Percentiles rank a stretch among this genome's conserved stretches.
These are phyloP conservation scores for Cyclocybe aegerita DNA, from an alignment of 768 basidiomycete species.

Conservation along the genomic window DNA sequence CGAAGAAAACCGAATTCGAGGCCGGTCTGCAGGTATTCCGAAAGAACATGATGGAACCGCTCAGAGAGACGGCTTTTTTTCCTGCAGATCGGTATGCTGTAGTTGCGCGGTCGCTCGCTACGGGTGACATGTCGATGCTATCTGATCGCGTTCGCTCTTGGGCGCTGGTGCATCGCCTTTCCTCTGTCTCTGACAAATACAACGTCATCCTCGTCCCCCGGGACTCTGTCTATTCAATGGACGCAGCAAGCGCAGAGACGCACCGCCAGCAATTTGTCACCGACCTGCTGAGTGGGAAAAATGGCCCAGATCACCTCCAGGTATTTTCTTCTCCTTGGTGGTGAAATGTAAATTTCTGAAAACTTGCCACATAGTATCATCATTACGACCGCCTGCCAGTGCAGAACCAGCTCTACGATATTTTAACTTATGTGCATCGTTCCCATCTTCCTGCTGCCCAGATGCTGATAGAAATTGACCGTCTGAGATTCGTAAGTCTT, in stretches of 20 bases:
- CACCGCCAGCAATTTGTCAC: slow-evolving; percentile 30
- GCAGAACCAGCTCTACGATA: slow-evolving; percentile 66
- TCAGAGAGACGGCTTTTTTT: slow-evolving; percentile 62
- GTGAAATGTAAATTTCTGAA: not conserved
- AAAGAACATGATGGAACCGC: slow-evolving; percentile 47
- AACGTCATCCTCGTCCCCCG: slow-evolving; percentile 59
- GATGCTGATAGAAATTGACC: slow-evolving; percentile 56
- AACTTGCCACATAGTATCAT: slow-evolving; percentile 10
- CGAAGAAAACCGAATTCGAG: slow-evolving; percentile 52
- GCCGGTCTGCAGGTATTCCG: slow-evolving; percentile 48
- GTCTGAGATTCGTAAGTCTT: slow-evolving; percentile 58
- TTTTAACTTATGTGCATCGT: slow-evolving; percentile 65
- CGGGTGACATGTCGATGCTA: slow-evolving; percentile 37
- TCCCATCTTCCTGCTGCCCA: slow-evolving; percentile 51
- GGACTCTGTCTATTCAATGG: slow-evolving; percentile 55
- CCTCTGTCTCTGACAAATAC: slow-evolving; percentile 57
- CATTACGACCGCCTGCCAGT: slow-evolving; percentile 66
- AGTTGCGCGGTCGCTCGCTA: slow-evolving; percentile 46
- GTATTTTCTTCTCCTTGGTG: slow-evolving; percentile 4
- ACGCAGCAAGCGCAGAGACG: slow-evolving; percentile 48
- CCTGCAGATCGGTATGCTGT: slow-evolving; percentile 52
- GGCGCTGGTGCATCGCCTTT: slow-evolving; percentile 59
- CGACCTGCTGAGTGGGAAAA: slow-evolving; percentile 12
- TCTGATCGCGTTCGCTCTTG: slow-evolving; percentile 45
- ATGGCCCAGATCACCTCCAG: slow-evolving; percentile 17